A percentile compares a stretch with the other conserved stretches of the same genome.
Conservation (phyloP, 202 grass and related monocot genomes). For the Saccharum hybrid region DNA sequence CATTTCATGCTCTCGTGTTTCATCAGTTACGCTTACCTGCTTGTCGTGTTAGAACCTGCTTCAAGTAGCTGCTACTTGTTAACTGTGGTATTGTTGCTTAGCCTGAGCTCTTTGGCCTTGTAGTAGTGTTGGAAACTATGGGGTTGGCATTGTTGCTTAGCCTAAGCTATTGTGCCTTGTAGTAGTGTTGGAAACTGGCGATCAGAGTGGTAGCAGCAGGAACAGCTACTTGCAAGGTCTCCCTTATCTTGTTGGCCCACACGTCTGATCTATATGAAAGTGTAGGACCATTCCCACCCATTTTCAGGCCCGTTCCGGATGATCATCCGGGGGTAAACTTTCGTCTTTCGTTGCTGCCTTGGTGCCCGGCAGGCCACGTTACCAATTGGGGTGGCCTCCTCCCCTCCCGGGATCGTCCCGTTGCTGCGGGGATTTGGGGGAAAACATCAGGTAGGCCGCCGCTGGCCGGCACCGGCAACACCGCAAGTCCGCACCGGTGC, state of each 20-base stretch:
- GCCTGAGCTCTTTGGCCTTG: not conserved
- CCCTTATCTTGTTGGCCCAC: too few relatives aligned
- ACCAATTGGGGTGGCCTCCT: not conserved
- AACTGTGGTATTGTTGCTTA: not conserved
- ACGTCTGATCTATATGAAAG: too few relatives aligned
- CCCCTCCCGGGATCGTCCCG: not conserved
- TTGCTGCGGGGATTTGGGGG: not conserved
- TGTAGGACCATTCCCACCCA: too few relatives aligned
- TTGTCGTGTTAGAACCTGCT: conserved; percentile 27
- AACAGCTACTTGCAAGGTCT: not conserved
- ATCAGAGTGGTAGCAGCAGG: not conserved
- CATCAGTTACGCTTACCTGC: not conserved
- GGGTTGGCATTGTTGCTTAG: not conserved
- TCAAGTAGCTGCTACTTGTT: not conserved
- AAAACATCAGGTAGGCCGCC: not conserved
- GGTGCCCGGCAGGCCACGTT: not conserved
- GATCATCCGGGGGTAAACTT: too few relatives aligned
- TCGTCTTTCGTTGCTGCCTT: too few relatives aligned
- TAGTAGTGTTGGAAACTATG: not conserved
- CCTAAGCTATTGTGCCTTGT: not conserved
- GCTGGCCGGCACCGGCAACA: too few relatives aligned
- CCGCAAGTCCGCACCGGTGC: not conserved
- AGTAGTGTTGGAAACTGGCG: not conserved
- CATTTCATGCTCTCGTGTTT: conserved; percentile 17
- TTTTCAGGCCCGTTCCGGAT: not conserved